These are phyloP conservation scores for Neurospora intermedia DNA, from an alignment of 495 filamentous ascomycete species.

Conservation along the genomic window DNA sequence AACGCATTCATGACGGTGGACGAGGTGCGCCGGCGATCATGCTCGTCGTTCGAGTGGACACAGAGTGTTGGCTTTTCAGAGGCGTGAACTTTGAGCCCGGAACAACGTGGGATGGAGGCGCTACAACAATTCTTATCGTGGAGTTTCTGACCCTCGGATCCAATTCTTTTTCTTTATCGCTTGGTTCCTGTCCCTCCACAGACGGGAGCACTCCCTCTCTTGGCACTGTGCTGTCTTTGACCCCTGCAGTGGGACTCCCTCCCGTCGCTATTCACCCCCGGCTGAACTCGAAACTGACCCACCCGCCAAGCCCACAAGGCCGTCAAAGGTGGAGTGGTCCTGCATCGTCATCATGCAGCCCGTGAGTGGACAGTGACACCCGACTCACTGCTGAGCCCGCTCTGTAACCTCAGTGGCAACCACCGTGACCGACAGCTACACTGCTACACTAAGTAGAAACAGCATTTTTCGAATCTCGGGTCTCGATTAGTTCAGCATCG, in stretches of 20 bases:
- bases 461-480: background rate
- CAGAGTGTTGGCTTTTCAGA: background rate
- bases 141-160: background rate
- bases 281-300: background rate
- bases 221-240: background rate
- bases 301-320: background rate
- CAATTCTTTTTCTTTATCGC: background rate
- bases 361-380: background rate
- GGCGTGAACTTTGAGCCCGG: background rate
- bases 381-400: background rate
- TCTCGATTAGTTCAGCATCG: background rate
- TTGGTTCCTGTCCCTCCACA: background rate
- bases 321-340: background rate
- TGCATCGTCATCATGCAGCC: slow-evolving; percentile 13
- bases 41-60: slow-evolving; percentile 4
- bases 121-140: background rate
- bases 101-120: background rate
- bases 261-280: background rate
- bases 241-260: background rate
- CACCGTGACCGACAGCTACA: background rate
- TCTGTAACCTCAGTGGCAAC: background rate
- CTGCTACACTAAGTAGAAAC: no score
- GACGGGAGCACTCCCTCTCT: background rate
- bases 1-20: slow-evolving; percentile 21
- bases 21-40: slow-evolving; percentile 11